A percentile compares a stretch with the other conserved stretches of the same genome.
phyloP scores from a whole-genome alignment of 1,284 basidiomycete genomes.

The Ceratobasidium theobromae region DNA sequence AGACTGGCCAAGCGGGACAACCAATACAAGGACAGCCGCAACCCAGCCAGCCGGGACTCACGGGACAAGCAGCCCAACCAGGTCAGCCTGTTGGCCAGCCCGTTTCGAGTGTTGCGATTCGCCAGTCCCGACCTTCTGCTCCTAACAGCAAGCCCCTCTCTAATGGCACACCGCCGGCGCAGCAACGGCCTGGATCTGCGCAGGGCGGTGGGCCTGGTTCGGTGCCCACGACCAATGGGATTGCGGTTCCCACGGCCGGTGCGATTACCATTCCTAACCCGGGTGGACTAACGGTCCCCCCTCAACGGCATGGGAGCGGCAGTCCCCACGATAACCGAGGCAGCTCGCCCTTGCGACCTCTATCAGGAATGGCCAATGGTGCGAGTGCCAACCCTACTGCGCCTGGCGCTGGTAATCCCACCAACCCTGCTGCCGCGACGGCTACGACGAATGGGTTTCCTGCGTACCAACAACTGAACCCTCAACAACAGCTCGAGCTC shows the following conservation, averaged over 20 bases:
- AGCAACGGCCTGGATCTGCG: slow-evolving; percentile 3
- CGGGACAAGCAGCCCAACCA: no score
- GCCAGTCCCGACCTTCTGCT: slow-evolving; percentile 3
- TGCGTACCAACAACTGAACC: slow-evolving; percentile 15
- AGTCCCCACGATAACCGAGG: slow-evolving; percentile 27
- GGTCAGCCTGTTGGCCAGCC: neutral
- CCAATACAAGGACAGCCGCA: no score
- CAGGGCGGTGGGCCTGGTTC: no score
- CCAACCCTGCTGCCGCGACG: neutral
- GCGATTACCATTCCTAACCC: neutral
- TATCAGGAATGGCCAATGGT: slow-evolving; percentile 20
- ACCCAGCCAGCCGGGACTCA: no score
- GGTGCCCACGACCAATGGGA: neutral
- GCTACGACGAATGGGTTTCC: no score
- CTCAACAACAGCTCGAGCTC: slow-evolving; percentile 11
- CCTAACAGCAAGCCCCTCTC: slow-evolving; percentile 21
- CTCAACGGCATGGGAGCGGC: slow-evolving; percentile 9
- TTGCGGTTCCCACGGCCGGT: neutral
- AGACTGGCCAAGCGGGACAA: no score
- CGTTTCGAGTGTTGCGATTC: slow-evolving; percentile 12
- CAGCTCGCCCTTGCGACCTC: slow-evolving; percentile 16
- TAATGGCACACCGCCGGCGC: slow-evolving; percentile 11
- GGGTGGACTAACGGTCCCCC: slow-evolving; percentile 13
- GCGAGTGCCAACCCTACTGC: neutral
- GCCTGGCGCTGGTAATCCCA: neutral